phyloP scores from a whole-genome alignment of 352 stramenopile species.

The Aphanomyces stellatus region DNA sequence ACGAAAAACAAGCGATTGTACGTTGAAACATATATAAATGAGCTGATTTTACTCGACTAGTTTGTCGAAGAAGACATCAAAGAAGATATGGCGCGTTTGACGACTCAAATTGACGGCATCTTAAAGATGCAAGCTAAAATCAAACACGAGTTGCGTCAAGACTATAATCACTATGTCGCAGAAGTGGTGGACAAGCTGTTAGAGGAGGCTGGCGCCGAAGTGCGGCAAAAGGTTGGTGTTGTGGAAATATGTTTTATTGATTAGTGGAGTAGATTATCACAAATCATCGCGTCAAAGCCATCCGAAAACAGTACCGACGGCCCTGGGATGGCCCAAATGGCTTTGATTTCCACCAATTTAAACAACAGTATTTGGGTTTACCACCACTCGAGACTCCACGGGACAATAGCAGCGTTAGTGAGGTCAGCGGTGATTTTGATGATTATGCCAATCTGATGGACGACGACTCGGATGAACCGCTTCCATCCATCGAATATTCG shows the following conservation, averaged over 20 bases:
- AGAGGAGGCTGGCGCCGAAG: conserved; percentile 37
- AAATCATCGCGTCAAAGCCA: conserved; percentile 53
- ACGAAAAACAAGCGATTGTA: conserved; percentile 10
- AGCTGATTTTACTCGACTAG: background rate
- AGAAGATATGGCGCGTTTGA: conserved; percentile 6
- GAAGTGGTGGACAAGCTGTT: conserved; percentile 50
- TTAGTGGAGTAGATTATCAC: conserved; percentile 26
- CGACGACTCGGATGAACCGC: background rate
- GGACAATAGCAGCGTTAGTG: conserved; percentile 71
- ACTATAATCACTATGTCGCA: conserved; percentile 46
- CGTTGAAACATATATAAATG: too few relatives aligned
- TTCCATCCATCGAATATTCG: background rate
- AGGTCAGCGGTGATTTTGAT: conserved; percentile 33
- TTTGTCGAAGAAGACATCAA: background rate
- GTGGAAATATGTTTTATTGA: background rate
- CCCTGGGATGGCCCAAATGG: conserved; percentile 58
- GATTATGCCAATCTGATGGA: conserved; percentile 3
- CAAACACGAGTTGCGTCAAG: conserved; percentile 30
- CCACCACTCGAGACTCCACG: conserved; percentile 18
- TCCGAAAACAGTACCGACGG: conserved; percentile 43
- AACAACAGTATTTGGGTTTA: conserved; percentile 25
- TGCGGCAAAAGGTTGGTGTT: conserved; percentile 29
- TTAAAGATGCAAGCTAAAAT: background rate
- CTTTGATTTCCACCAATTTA: conserved; percentile 51
- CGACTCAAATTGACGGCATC: conserved; percentile 7